Evolutionary conservation across 179 eudicot genomes (phyloP).

Genomic region (Beta lomatogona): DNA sequence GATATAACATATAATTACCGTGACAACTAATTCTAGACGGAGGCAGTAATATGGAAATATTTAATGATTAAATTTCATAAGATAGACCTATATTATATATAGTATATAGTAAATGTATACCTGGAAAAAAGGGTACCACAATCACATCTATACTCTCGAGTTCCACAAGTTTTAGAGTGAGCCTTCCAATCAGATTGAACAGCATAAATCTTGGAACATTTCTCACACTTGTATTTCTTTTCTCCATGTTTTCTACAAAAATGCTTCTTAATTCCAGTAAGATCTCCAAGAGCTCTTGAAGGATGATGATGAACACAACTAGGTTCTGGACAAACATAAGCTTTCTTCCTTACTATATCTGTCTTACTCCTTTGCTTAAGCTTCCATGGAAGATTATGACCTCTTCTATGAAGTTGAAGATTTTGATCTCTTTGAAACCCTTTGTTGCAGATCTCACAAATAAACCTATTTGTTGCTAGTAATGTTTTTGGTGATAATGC

Average conservation of each 20-base stretch:
- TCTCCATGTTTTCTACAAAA: slow-evolving; percentile 92
- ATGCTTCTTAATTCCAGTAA: slow-evolving; percentile 95
- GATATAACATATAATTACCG: no score
- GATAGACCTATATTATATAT: no score
- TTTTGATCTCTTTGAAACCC: slow-evolving; percentile 96
- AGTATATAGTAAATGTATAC: slow-evolving; percentile 30
- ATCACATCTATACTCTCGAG: slow-evolving; percentile 90
- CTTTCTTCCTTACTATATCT: slow-evolving; percentile 57
- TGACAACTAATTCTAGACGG: no score
- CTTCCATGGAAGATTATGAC: slow-evolving; percentile 97
- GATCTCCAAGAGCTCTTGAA: slow-evolving; percentile 91
- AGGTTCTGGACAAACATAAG: slow-evolving; percentile 88
- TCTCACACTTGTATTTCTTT: slow-evolving; percentile 85
- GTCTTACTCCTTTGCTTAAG: slow-evolving; percentile 66
- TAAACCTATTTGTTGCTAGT: slow-evolving; percentile 73
- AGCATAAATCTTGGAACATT: slow-evolving; percentile 87
- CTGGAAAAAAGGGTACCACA: slow-evolving; percentile 93
- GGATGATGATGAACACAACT: slow-evolving; percentile 88
- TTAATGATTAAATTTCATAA: no score
- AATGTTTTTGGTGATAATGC: slow-evolving; percentile 83
- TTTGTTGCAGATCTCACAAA: slow-evolving; percentile 93
- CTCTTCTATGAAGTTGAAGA: slow-evolving; percentile 86
- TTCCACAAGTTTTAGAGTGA: slow-evolving; percentile 90
- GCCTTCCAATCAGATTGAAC: slow-evolving; percentile 98
- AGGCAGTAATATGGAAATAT: no score